phyloP scores from a whole-genome alignment of 2,329 filamentous ascomycete genomes.

The Aspergillus versicolor region DNA sequence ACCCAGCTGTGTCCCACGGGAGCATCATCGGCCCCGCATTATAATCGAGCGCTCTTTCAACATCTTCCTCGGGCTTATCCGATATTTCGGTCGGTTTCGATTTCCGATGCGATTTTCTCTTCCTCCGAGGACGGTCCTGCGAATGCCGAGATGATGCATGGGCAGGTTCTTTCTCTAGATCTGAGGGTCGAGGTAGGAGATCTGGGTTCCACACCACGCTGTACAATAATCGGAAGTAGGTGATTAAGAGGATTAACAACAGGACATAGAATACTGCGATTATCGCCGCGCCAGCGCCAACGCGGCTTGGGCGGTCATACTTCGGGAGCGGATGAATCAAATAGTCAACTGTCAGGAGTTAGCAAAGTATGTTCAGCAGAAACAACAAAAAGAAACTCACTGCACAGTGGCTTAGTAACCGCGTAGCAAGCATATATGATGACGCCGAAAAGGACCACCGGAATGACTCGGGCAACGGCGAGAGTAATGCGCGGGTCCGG shows the following conservation, averaged over 20 bases:
- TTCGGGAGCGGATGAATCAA: slow-evolving; percentile 56
- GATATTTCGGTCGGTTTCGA: slow-evolving; percentile 25
- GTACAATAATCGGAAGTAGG: slow-evolving; percentile 71
- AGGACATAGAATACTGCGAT: slow-evolving; percentile 72
- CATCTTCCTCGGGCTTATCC: slow-evolving; percentile 21
- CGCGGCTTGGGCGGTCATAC: slow-evolving; percentile 43
- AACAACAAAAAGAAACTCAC: slow-evolving; percentile 50
- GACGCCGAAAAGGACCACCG: slow-evolving; percentile 64
- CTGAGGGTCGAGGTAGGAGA: slow-evolving; percentile 64
- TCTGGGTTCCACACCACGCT: slow-evolving; percentile 71
- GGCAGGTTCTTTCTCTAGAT: slow-evolving; percentile 24
- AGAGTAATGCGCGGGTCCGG: slow-evolving; percentile 50
- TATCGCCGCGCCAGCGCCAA: slow-evolving; percentile 65
- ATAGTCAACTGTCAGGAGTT: slow-evolving; percentile 61
- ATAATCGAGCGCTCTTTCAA: slow-evolving; percentile 27
- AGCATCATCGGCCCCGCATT: slow-evolving; percentile 25
- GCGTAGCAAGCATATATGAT: slow-evolving; percentile 72
- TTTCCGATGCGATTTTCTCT: slow-evolving; percentile 23
- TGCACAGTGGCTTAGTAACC: slow-evolving; percentile 64
- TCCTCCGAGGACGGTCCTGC: slow-evolving; percentile 23
- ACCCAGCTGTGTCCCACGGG: slow-evolving; percentile 61
- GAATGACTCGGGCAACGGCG: slow-evolving; percentile 66
- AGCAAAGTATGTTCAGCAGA: not conserved
- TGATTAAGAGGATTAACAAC: slow-evolving; percentile 62
- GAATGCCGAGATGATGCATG: slow-evolving; percentile 17